These are phyloP conservation scores for Coemansia sp. DNA, from an alignment of 192 early-diverging fungal genomes.

Conservation along the genomic window DNA sequence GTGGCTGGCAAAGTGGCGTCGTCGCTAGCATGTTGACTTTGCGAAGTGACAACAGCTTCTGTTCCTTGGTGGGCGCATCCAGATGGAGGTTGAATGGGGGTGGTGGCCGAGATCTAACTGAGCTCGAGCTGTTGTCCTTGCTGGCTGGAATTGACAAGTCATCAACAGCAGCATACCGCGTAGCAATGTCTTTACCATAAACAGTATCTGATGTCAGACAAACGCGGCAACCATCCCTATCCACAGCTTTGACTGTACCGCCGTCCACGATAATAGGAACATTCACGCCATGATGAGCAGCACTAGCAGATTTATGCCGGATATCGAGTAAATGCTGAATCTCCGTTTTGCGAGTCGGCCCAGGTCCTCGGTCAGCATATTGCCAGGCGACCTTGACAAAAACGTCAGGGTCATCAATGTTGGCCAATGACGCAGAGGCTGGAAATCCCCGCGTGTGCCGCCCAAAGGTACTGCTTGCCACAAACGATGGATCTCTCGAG, in stretches of 20 bases:
- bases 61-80: neutral
- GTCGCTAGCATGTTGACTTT: neutral
- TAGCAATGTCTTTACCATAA: neutral
- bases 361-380: neutral
- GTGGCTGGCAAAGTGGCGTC: conserved; percentile 5
- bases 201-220: neutral
- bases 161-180: neutral
- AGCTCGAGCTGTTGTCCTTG: neutral
- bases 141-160: neutral
- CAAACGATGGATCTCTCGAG: neutral
- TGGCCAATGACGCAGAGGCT: neutral
- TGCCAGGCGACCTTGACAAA: neutral
- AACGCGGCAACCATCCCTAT: neutral
- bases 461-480: neutral
- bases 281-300: neutral
- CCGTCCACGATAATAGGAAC: neutral
- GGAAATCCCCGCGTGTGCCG: conserved; percentile 8
- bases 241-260: neutral
- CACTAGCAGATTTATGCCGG: neutral
- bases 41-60: neutral
- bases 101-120: neutral
- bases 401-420: neutral
- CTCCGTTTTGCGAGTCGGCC: neutral
- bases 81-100: neutral
- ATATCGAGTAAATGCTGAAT: neutral